Evolutionary conservation across 164 flowering plant species (phyloP).

Genomic region (Vitis labrusca): DNA sequence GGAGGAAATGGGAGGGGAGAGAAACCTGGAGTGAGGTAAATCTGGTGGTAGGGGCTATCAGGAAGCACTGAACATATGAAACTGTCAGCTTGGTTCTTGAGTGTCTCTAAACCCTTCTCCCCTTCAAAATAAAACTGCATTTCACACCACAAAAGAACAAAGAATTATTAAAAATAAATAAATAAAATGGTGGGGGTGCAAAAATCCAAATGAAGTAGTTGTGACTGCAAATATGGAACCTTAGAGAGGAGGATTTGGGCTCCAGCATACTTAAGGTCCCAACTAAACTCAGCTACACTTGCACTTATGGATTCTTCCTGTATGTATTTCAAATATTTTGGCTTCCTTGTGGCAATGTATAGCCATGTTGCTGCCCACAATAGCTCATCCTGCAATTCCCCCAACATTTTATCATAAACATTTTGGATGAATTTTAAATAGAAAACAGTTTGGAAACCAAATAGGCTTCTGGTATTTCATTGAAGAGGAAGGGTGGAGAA

Average conservation of each 20-base stretch:
- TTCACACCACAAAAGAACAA: not conserved
- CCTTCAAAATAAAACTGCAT: conserved; percentile 65
- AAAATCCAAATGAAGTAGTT: not conserved
- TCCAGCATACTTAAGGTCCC: conserved; percentile 98
- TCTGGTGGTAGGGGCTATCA: conserved; percentile 62
- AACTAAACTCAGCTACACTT: conserved; percentile 70
- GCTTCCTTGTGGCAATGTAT: conserved; percentile 55
- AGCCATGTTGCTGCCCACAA: conserved; percentile 98
- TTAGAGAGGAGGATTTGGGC: conserved; percentile 67
- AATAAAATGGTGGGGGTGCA: not conserved
- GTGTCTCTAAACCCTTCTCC: conserved; percentile 32
- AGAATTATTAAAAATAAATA: not conserved
- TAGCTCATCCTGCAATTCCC: conserved; percentile 74
- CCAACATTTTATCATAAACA: not conserved
- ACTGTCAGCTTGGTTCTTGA: conserved; percentile 67
- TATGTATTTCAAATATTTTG: conserved; percentile 47
- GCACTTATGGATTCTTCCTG: conserved; percentile 62
- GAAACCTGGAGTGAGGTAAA: conserved; percentile 64
- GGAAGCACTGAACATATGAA: conserved; percentile 74
- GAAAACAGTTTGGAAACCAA: no score
- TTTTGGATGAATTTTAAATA: no score
- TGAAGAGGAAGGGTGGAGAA: conserved; percentile 7
- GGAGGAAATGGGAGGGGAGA: conserved; percentile 10
- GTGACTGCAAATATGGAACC: conserved; percentile 29
- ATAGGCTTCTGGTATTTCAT: no score